Conservation (phyloP, 1,284 basidiomycete species). For the Apiotrichum gamsii region DNA sequence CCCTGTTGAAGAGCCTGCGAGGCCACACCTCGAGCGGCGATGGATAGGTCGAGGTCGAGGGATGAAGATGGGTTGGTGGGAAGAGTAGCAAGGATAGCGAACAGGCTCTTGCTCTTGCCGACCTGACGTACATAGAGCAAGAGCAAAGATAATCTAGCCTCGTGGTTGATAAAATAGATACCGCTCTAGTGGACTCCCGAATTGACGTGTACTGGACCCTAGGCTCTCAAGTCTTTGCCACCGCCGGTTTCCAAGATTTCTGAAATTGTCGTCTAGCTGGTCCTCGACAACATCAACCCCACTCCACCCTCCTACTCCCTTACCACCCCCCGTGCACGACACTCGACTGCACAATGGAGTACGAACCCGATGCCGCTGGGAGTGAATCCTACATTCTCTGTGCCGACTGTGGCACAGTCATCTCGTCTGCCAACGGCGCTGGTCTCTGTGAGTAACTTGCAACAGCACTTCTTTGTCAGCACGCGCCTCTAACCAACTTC, state of each 20-base stretch:
- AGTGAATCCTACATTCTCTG: conserved; percentile 46
- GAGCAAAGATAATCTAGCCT: too few species aligned
- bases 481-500: background rate
- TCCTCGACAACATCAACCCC: background rate
- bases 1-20: conserved; percentile 12
- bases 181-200: too few species aligned
- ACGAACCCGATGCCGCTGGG: conserved; percentile 39
- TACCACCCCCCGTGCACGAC: background rate
- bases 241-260: conserved; percentile 6
- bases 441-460: conserved; percentile 64
- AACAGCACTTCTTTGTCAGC: conserved; percentile 49
- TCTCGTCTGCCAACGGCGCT: conserved; percentile 77
- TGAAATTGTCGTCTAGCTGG: background rate
- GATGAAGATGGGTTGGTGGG: background rate
- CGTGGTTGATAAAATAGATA: too few species aligned
- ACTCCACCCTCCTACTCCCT: too few species aligned
- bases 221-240: conserved; percentile 2
- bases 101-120: too few species aligned
- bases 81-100: background rate
- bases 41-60: background rate
- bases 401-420: conserved; percentile 67
- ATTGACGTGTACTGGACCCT: too few species aligned
- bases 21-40: too few species aligned
- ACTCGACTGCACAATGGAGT: conserved; percentile 32
- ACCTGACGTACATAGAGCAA: too few species aligned